Evolutionary conservation across 768 basidiomycete genomes (phyloP).

Genomic region (Phanerochaete sordida): DNA sequence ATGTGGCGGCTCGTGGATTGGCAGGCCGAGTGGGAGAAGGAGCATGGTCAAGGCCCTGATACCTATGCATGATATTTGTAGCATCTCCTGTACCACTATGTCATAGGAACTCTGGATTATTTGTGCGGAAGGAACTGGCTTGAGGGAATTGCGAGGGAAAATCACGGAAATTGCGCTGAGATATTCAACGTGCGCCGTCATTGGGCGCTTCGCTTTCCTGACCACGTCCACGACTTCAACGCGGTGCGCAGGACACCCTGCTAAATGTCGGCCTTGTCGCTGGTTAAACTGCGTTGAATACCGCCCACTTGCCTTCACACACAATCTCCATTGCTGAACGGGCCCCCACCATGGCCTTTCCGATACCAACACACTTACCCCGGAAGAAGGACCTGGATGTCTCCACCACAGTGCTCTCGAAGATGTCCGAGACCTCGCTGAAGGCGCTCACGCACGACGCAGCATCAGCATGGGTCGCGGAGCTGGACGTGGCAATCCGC

Average conservation of each 20-base stretch:
- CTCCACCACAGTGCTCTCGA: conserved; percentile 67
- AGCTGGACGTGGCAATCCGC: conserved; percentile 69
- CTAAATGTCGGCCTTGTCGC: not conserved
- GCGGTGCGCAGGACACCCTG: not conserved
- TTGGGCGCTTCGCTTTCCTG: not conserved
- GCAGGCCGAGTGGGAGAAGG: conserved; percentile 52
- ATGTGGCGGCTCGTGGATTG: conserved; percentile 45
- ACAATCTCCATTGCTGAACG: not conserved
- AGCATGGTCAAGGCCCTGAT: conserved; percentile 16
- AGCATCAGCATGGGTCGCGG: conserved; percentile 66
- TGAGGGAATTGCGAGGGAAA: too few species aligned
- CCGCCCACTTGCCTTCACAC: not conserved
- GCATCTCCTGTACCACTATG: too few species aligned
- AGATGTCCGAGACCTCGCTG: conserved; percentile 59
- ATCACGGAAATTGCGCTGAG: not conserved
- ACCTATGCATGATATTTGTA: not conserved
- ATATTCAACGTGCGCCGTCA: not conserved
- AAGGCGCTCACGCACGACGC: conserved; percentile 56
- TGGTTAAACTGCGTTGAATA: not conserved
- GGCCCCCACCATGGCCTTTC: conserved; percentile 59
- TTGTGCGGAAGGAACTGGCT: too few species aligned
- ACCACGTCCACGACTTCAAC: not conserved
- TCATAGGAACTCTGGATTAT: too few species aligned
- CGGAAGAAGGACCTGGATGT: conserved; percentile 59
- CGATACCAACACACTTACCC: conserved; percentile 70